Evolutionary conservation across 768 basidiomycete genomes (phyloP), one percentile per base, ranked within the genome.

Genomic region (Lentinula sp.): DNA sequence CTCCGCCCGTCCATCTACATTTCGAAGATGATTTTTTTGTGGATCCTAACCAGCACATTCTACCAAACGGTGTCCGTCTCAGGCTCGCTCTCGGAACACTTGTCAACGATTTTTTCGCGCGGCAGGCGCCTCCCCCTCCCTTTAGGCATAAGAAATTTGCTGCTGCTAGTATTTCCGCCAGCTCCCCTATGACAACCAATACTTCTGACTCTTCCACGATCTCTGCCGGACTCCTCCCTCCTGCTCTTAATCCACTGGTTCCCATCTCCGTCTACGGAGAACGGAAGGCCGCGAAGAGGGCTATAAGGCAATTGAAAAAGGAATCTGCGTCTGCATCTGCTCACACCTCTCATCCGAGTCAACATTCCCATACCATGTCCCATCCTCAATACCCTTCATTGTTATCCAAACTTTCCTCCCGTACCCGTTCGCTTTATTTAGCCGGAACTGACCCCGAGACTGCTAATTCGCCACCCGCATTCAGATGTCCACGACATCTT

Each of bases 11-110:
- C 12, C 83, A 84, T 43, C 82, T 84, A 4, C 72, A 80, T 39
- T 78, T 81, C 45, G 83, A 81, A 37, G 85, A 85, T 32, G 85
- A 84, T 62, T 64, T 76, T 12, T 70, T 78, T 50, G 79, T 82
- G 2, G 81, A 82, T 42, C 82, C 83, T 7, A 79, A 85, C 61
- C 83, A 82, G 8, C 87, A 90, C 64, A 83, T 78, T 1, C 73
- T 93, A 4, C 91, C 91, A 0, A 91, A 93, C 64, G 90, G 90
- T 12, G 90, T 94, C 39, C 82, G 92, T 6, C 77, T 94, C 53
- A 79, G 91, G 33, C 79, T 93, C 5, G 87, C 87, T 1, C 75
- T 94, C 39, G 84, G 85, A 2, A 87, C 88, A 0, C 83, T 93
- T 59, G 80, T 93, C 71, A 93, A 93, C 64, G 91, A 93, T 65